Conservation (phyloP, 768 basidiomycete genomes). For the Terana coerulea region DNA sequence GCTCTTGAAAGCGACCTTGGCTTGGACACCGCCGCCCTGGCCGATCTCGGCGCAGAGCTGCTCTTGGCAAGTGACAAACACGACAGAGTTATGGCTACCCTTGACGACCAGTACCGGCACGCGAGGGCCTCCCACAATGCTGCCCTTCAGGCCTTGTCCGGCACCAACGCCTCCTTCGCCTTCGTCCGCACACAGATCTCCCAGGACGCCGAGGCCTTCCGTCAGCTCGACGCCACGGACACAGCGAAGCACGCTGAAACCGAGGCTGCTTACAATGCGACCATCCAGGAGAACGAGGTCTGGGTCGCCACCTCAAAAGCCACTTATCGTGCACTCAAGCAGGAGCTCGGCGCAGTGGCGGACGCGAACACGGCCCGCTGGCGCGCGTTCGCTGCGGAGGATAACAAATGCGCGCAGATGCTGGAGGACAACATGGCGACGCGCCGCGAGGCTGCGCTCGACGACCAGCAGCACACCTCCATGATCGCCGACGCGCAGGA, state of each 20-base stretch:
- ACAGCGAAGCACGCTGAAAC: neutral
- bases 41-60: neutral
- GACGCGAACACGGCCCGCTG: neutral
- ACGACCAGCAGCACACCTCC: neutral
- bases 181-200: neutral
- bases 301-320: neutral
- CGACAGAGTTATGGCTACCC: neutral
- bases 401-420: neutral
- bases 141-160: neutral
- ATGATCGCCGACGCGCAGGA: neutral
- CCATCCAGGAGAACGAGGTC: neutral
- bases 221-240: neutral
- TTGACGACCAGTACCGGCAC: neutral
- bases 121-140: neutral
- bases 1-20: neutral
- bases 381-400: neutral
- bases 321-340: neutral
- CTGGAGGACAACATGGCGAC: neutral
- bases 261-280: neutral
- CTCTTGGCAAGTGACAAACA: neutral
- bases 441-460: neutral
- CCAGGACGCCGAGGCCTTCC: neutral
- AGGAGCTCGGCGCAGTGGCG: neutral
- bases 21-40: neutral
- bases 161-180: neutral